Conservation (phyloP, 768 basidiomycete species). For the Tylopilus intermedius region DNA sequence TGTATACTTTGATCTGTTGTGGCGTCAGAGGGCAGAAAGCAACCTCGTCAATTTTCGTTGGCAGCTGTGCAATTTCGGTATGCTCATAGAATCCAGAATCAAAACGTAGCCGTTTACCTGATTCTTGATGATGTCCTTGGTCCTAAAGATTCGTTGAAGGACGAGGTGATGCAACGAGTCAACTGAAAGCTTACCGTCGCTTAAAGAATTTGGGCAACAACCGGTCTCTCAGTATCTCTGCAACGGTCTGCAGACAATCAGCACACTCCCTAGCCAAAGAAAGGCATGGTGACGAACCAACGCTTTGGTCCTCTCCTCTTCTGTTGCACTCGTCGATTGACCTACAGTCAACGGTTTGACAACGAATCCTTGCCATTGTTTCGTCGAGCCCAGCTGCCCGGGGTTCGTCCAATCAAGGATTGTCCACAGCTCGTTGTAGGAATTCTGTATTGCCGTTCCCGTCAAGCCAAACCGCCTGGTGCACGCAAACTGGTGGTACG, state of each 20-base stretch:
- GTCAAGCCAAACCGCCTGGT: conserved; percentile 77
- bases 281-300: conserved; percentile 33
- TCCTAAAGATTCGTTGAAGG: conserved; percentile 36
- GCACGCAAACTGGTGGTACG: conserved; percentile 69
- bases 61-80: conserved; percentile 48
- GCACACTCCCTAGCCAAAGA: neutral
- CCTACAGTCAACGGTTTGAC: conserved; percentile 62
- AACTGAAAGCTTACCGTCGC: conserved; percentile 48
- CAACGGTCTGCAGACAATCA: conserved; percentile 43
- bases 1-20: conserved; percentile 70
- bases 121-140: conserved; percentile 69
- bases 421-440: conserved; percentile 87
- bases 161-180: neutral
- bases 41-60: conserved; percentile 83
- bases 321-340: conserved; percentile 61
- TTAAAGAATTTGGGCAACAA: conserved; percentile 81
- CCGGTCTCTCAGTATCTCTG: conserved; percentile 55
- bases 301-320: conserved; percentile 55
- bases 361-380: conserved; percentile 76
- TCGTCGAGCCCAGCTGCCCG: conserved; percentile 61
- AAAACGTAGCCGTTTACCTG: conserved; percentile 40
- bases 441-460: conserved; percentile 81
- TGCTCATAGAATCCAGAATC: neutral
- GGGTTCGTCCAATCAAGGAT: conserved; percentile 92
- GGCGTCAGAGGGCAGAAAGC: conserved; percentile 87